A percentile compares a stretch with the other conserved stretches of the same genome.
Evolutionary conservation across 202 grass and related monocot species (phyloP).

Genomic region (Schoenoplectus tabernaemontani): DNA sequence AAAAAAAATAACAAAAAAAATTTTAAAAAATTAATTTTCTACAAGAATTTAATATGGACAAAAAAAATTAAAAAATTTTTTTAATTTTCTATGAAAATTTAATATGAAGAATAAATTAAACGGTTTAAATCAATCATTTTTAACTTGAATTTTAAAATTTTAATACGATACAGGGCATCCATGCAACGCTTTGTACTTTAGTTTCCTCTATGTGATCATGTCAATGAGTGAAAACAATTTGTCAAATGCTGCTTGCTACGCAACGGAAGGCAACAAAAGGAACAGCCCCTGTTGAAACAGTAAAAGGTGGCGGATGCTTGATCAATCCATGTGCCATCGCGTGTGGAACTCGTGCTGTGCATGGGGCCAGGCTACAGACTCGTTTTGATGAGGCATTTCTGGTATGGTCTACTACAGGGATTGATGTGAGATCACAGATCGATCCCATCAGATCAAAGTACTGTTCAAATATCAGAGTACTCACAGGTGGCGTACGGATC

Average conservation of each 20-base stretch:
- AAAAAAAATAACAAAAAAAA: too few relatives aligned
- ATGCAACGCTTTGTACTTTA: too few relatives aligned
- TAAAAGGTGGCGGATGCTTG: background rate
- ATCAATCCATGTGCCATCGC: background rate
- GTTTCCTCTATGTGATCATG: too few relatives aligned
- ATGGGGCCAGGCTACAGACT: background rate
- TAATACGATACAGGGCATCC: too few relatives aligned
- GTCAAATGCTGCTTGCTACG: background rate
- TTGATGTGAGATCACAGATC: background rate
- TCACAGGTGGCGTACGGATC: background rate
- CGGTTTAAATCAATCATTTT: too few relatives aligned
- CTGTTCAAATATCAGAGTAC: background rate
- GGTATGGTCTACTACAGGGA: background rate
- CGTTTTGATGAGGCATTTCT: background rate
- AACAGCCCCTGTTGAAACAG: background rate
- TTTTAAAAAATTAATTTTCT: too few relatives aligned
- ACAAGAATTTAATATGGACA: too few relatives aligned
- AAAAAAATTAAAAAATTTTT: too few relatives aligned
- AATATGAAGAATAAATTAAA: too few relatives aligned
- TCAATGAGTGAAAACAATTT: background rate
- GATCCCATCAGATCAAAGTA: background rate
- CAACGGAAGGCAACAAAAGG: background rate
- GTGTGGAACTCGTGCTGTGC: background rate
- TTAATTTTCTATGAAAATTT: too few relatives aligned
- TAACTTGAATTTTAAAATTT: too few relatives aligned